Base-by-base conservation (phyloP, 2,329 filamentous ascomycete species). In the Fusarium sp. region DNA sequence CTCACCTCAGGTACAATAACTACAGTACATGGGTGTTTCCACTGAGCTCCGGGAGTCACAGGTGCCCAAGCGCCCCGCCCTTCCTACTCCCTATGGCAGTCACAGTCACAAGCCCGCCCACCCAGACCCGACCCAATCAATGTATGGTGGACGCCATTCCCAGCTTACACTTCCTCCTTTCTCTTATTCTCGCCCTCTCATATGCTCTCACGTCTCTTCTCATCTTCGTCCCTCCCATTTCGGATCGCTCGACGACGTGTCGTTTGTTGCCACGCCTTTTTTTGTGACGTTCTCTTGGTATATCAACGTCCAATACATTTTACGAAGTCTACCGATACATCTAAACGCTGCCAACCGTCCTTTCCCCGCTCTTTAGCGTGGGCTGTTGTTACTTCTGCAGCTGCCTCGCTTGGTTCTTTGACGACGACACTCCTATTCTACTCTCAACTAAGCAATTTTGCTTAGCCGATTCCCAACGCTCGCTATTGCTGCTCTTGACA, bases 221-320 rank as follows among this genome's bases (percentile, higher is more conserved):
- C 62, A 59, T 64, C 66, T 62, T 58, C 60, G 64, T 33, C 69
- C 55, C 59, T 68, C 55, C 55, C 40, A 67, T 71, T 73, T 74
- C 71, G 67, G 64, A 74, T 69, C 54, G 57, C 60, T 61, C 44
- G 60, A 67, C 67, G 69, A 76, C 73, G 69, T 75, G 69, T 75
- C 74, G 67, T 64, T 73, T 64, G 64, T 66, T 71, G 74, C 65
- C 73, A 74, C 74, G 70, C 67, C 63, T 64, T 53, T 59, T 50
- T 59, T 37, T 69, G 46, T 55, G 56, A 55, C 49, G 38, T 44
- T 44, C 54, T 38, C 45, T 52, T 52, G 54, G 35, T 20, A 49
- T 56, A 52, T 32, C 38, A 44, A 62, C 57, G 42, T 53, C 44
- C 58, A 62, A 49, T 67, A 67, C 35, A 45, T 46, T 30, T 38